Evolutionary conservation across 257 asterid genomes (phyloP), one percentile per base, ranked within the genome.

Genomic region (Plectranthus barbatus): DNA sequence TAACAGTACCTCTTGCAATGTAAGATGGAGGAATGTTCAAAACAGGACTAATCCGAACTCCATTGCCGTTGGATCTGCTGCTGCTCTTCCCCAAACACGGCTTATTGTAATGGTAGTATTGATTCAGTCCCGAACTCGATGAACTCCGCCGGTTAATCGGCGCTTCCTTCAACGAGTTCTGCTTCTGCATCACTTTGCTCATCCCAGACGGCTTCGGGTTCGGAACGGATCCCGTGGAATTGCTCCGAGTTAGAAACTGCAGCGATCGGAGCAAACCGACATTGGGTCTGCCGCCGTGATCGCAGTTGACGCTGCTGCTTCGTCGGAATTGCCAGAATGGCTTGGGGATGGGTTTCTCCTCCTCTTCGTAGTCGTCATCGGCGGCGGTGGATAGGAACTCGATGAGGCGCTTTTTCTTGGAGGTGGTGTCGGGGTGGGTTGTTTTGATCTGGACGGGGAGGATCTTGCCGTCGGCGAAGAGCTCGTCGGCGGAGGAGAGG

Each of bases 151-250:
- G 72, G 41, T 64, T 24, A 7, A 59, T 58, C 9, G 84, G 65
- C 36, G 69, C 57, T 21, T 83, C 94, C 15, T 76, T 80, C 72
- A 74, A 58, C 0, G 84, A 83, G 26, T 65, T 64, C 66, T 83
- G 92, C 69, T 87, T 85, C 55, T 53, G 78, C 57, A 69, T 65
- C 1, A 58, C 77, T 23, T 76, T 85, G 0, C 75, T 72, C 4
- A 45, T 52, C 19, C 21, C 45, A 20, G 72, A 10, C 11, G 78
- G 72, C 14, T 81, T 90, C 8, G 80, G 82, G 57, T 66, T 87
- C 2, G 88, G 92, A 13, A 86, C 88, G 7, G 97, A 86, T 3
- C 95, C 95, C 9, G 97, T 90, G 13, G 97, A 90, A 9, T 85
- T 84, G 70, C 97, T 90, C 56, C 95, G 69, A 0, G 84, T 68